Percentiles rank a stretch among this genome's conserved stretches.
Conservation (phyloP, 306 rosid genomes). For the Trifolium pratense region DNA sequence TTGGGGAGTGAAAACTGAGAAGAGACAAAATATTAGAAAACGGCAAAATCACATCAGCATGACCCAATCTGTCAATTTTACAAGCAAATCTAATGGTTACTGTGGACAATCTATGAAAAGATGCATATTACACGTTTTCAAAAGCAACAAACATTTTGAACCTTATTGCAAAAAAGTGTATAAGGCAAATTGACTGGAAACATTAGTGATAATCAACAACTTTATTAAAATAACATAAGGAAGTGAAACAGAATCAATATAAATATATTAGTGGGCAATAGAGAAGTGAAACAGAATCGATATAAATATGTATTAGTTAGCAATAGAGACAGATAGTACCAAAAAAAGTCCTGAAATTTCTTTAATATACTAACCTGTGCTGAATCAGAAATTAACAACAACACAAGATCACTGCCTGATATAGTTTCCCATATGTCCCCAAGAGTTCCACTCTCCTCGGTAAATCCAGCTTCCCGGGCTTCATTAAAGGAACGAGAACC, state of each 20-base stretch:
- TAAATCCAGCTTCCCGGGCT: constrained; percentile 90
- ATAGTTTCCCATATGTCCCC: constrained; percentile 92
- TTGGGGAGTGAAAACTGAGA: not conserved
- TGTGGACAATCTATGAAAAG: not conserved
- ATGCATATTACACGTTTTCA: not conserved
- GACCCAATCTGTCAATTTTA: not conserved
- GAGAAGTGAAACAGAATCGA: not conserved
- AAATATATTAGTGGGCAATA: not conserved
- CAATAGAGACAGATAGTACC: not conserved
- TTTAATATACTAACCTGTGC: constrained; percentile 75
- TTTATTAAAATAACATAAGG: not conserved
- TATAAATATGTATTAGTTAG: not conserved
- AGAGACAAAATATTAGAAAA: not conserved
- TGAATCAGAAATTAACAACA: constrained; percentile 92
- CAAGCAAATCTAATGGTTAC: not conserved
- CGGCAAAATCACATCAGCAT: constrained; percentile 12
- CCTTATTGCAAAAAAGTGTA: not conserved
- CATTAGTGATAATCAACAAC: not conserved
- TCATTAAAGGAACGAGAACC: constrained; percentile 89
- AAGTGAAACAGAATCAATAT: not conserved
- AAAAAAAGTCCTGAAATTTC: not conserved
- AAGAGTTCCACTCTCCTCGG: constrained; percentile 89
- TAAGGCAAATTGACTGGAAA: not conserved
- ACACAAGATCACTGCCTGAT: constrained; percentile 85
- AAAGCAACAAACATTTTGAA: constrained; percentile 9